Evolutionary conservation across 1,284 basidiomycete species (phyloP), one percentile per base, ranked within the genome.

Genomic region (Puccinia triticina): DNA sequence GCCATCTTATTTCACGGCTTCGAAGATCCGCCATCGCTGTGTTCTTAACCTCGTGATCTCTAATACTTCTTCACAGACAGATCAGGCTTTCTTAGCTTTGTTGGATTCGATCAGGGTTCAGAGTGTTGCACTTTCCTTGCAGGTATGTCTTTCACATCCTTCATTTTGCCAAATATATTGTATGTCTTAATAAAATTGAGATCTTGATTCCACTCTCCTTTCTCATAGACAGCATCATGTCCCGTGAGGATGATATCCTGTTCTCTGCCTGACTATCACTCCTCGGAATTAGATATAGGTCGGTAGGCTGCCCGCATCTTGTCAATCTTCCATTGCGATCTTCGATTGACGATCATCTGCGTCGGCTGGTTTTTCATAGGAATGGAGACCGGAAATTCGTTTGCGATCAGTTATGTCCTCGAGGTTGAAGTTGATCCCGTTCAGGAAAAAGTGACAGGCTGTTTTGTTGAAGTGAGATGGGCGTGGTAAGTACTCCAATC

Each of bases 391-490:
- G 78, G 50, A 18, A 43, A 48, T n/a, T 57, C 67, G 11, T 71
- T 57, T 73, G 48, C 67, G 14, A 40, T 80, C 50, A 73, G 67
- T 34, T 80, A 80, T 80, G 23, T 80, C 16, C 40, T 71, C 55
- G 78, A 80, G 26, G 7, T 80, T 73, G 66, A 40, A 29, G 26
- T 59, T 23, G 67, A 69, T 55, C 37, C 23, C 12, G 11, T 57
- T 43, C 67, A 57, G 34, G 29, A 37, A 37, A 48, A 29, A 26
- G 29, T 69, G 16, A 14, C 32, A 29, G 77, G 43, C 48, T 72
- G 78, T 50, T 67, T 26, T 46, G 57, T 73, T 26, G 67, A 72
- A 48, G 67, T 72, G 32, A 72, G 53, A 23, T 80, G 78, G 78
- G 53, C n/a, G 1, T 71, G 78, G 78, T 80, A 80, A 23, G 73